Conservation (phyloP, 163 green algal species). For the Trebouxiophyceae sp. region DNA sequence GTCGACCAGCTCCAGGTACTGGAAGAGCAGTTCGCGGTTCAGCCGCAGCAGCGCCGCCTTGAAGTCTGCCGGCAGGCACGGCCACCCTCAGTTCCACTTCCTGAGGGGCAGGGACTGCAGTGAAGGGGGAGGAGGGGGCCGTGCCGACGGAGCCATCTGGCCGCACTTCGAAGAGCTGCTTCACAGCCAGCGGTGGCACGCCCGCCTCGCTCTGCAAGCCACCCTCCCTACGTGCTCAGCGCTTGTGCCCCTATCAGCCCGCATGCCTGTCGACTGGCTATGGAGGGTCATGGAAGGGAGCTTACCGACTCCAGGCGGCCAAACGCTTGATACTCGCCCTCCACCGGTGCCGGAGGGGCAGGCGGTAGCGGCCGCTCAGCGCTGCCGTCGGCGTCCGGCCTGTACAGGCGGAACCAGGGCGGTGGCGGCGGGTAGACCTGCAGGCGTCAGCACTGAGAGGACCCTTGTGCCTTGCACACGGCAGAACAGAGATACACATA, state of each 20-base stretch:
- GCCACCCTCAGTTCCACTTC: no score
- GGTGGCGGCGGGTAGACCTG: constrained; percentile 42
- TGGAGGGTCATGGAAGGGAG: background rate
- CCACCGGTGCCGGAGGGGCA: constrained; percentile 22
- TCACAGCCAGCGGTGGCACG: constrained; percentile 27
- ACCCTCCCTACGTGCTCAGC: background rate
- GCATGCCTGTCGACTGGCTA: background rate
- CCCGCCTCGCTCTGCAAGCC: constrained; percentile 34
- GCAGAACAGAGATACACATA: no score
- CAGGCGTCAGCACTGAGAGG: no score
- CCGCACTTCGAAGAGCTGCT: constrained; percentile 16
- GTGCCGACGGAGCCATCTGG: constrained; percentile 30
- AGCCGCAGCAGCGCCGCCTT: constrained; percentile 27
- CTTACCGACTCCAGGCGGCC: constrained; percentile 38
- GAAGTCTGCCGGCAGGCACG: no score
- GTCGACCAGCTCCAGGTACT: constrained; percentile 33
- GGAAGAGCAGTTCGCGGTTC: constrained; percentile 39
- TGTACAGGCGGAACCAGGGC: constrained; percentile 32
- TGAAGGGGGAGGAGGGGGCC: no score
- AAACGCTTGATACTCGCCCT: constrained; percentile 34
- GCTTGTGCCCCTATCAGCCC: background rate
- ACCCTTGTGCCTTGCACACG: no score
- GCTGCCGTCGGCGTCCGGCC: constrained; percentile 16
- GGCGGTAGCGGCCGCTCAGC: constrained; percentile 18
- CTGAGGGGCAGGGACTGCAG: no score